phyloP scores from a whole-genome alignment of 2,329 filamentous ascomycete species.

The Clonostachys solani region DNA sequence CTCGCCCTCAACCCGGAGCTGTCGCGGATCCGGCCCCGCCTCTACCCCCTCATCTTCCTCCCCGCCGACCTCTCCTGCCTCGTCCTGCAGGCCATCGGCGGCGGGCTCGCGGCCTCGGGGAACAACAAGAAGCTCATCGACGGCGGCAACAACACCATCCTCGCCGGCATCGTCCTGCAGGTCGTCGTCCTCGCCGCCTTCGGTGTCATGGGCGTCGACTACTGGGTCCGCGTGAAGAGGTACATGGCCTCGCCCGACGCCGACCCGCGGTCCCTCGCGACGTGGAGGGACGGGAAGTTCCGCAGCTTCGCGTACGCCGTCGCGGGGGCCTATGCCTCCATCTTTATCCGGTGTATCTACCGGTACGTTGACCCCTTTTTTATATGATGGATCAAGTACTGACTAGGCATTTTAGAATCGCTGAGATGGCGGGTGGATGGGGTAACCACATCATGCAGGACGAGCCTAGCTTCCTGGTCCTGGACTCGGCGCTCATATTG shows the following conservation, averaged over 20 bases:
- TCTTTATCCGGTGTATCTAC: conserved; percentile 50
- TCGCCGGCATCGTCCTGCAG: conserved; percentile 50
- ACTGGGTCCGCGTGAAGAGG: conserved; percentile 32
- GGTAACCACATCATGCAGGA: conserved; percentile 60
- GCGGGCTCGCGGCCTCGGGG: conserved; percentile 48
- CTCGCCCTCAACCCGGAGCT: conserved; percentile 40
- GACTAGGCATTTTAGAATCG: conserved; percentile 34
- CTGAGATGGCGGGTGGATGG: conserved; percentile 62
- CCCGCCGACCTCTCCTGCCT: conserved; percentile 55
- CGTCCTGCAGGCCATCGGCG: conserved; percentile 54
- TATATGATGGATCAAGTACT: neutral
- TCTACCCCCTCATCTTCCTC: conserved; percentile 55
- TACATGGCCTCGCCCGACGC: conserved; percentile 28
- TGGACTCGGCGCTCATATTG: conserved; percentile 48
- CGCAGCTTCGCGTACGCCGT: conserved; percentile 39
- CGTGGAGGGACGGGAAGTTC: conserved; percentile 39
- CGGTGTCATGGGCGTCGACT: conserved; percentile 37
- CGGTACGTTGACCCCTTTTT: conserved; percentile 28
- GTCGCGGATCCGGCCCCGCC: conserved; percentile 45
- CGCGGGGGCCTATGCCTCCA: conserved; percentile 33
- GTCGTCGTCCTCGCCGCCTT: conserved; percentile 44
- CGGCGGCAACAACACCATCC: conserved; percentile 45
- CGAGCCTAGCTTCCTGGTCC: conserved; percentile 52
- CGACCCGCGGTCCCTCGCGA: conserved; percentile 17
- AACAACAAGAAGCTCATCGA: conserved; percentile 32